These are phyloP conservation scores for Blastobotrys apis DNA, from an alignment of 1,139 yeast species.

Conservation along the genomic window DNA sequence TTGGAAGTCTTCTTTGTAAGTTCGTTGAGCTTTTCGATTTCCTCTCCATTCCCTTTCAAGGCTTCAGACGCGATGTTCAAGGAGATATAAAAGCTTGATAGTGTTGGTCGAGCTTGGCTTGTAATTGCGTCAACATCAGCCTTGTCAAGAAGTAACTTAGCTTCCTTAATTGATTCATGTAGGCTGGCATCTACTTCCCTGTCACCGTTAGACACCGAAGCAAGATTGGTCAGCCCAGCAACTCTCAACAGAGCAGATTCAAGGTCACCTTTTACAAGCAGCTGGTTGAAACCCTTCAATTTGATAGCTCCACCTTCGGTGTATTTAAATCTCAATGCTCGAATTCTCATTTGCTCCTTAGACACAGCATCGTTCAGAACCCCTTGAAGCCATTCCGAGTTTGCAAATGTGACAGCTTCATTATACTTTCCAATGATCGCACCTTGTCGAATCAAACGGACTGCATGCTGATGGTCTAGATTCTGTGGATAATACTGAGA, in stretches of 20 bases:
- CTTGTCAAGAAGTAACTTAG: neutral
- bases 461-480: constrained; percentile 19
- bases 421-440: constrained; percentile 13
- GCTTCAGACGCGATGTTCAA: neutral
- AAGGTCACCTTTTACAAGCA: neutral
- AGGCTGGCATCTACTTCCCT: neutral
- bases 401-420: constrained; percentile 13
- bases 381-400: constrained; percentile 3
- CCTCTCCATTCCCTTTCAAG: neutral
- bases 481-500: constrained; percentile 15
- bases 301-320: constrained; percentile 1
- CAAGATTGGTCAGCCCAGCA: constrained; percentile 7
- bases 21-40: neutral
- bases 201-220: neutral
- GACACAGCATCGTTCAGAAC: constrained; percentile 1
- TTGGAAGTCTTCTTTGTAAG: neutral
- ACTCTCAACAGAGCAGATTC: constrained; percentile 10
- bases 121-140: neutral
- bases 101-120: neutral
- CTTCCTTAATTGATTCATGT: neutral
- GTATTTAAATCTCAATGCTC: constrained; percentile 12
- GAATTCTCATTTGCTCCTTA: constrained; percentile 19
- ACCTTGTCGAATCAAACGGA: constrained; percentile 19
- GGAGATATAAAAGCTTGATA: neutral
- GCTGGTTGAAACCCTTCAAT: neutral